These are phyloP conservation scores for Suillus clintonianus DNA, from an alignment of 768 basidiomycete genomes.

Conservation along the genomic window DNA sequence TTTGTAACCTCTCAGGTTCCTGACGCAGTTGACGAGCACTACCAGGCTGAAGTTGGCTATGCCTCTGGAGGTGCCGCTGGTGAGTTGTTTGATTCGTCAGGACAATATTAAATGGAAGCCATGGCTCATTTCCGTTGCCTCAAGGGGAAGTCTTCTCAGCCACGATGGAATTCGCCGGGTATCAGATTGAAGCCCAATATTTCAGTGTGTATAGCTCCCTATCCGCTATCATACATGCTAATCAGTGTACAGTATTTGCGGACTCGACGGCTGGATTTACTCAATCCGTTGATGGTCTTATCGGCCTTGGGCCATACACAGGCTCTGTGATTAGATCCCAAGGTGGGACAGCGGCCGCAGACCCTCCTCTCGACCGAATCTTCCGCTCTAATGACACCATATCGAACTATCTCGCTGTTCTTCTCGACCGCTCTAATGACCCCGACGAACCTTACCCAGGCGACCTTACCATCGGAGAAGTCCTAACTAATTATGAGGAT, in stretches of 20 bases:
- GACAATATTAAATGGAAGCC: not conserved
- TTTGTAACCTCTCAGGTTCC: slow-evolving; percentile 54
- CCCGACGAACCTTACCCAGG: slow-evolving; percentile 55
- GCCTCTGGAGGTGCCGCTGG: slow-evolving; percentile 56
- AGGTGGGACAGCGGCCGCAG: slow-evolving; percentile 40
- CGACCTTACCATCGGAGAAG: slow-evolving; percentile 62
- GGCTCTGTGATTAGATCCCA: slow-evolving; percentile 48
- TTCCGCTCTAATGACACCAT: slow-evolving; percentile 60
- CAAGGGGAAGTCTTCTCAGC: slow-evolving; percentile 32
- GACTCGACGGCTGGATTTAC: slow-evolving; percentile 8
- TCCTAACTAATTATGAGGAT: slow-evolving; percentile 48
- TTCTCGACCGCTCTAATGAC: slow-evolving; percentile 62
- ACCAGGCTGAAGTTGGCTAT: slow-evolving; percentile 46
- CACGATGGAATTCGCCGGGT: slow-evolving; percentile 34
- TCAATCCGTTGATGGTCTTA: slow-evolving; percentile 33
- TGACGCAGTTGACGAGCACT: slow-evolving; percentile 39
- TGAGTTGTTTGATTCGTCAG: slow-evolving; percentile 17
- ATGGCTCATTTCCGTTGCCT: not conserved
- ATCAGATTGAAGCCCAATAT: slow-evolving; percentile 49
- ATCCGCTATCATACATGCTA: not conserved
- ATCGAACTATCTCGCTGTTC: slow-evolving; percentile 62
- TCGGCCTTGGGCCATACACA: slow-evolving; percentile 66
- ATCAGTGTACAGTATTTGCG: slow-evolving; percentile 23
- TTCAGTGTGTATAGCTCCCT: slow-evolving; percentile 12
- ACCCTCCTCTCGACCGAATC: slow-evolving; percentile 62